These are phyloP conservation scores for Microbotryum saponariae DNA, from an alignment of 1,284 basidiomycete species.

Conservation along the genomic window DNA sequence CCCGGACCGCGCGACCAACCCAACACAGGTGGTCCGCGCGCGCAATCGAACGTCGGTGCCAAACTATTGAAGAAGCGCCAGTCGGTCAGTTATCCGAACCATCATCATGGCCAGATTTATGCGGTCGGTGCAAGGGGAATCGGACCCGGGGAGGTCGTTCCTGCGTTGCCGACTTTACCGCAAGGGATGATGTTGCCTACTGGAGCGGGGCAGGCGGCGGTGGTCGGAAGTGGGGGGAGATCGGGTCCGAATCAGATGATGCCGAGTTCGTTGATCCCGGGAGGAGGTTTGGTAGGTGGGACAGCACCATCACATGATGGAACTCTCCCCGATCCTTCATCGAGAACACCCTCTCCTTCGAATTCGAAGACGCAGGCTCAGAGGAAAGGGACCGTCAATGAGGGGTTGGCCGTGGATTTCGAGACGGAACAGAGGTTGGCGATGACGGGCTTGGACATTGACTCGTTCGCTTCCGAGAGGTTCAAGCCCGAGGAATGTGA, in stretches of 20 bases:
- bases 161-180: slow-evolving; percentile 2
- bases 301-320: too few species aligned
- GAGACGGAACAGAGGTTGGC: slow-evolving; percentile 13
- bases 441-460: slow-evolving; percentile 27
- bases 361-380: background rate
- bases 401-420: background rate
- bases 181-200: background rate
- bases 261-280: too few species aligned
- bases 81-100: slow-evolving; percentile 34
- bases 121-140: background rate
- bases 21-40: background rate
- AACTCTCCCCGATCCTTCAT: too few species aligned
- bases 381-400: background rate
- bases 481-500: slow-evolving; percentile 34
- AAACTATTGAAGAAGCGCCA: slow-evolving; percentile 38
- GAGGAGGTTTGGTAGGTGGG: too few species aligned
- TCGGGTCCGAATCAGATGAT: too few species aligned
- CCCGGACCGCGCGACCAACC: background rate
- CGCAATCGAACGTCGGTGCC: slow-evolving; percentile 35
- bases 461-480: slow-evolving; percentile 23
- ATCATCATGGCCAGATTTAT: background rate
- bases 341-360: too few species aligned
- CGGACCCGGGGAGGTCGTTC: slow-evolving; percentile 2
- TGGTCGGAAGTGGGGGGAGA: too few species aligned
- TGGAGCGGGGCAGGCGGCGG: background rate